Evolutionary conservation across 495 filamentous ascomycete genomes (phyloP), one percentile per base, ranked within the genome.

Genomic region (Aspergillus taichungensis): DNA sequence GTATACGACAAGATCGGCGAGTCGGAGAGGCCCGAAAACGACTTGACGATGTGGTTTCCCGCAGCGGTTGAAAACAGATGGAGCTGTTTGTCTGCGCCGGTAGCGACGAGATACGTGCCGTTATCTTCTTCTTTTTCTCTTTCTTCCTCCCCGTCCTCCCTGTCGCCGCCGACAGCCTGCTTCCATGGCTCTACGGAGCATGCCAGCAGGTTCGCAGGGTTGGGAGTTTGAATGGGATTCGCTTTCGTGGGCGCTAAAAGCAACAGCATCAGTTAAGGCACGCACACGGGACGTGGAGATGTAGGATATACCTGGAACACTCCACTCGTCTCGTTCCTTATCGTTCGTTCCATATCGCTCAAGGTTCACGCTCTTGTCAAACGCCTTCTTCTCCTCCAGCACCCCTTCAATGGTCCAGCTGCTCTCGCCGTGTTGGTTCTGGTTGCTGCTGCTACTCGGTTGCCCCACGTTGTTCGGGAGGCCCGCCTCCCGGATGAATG

Each of bases 321-420:
- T 68, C 73, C 79, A 82, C 8, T 56, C 53, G 10, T 55, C 53
- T 27, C 69, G 62, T 12, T 64, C 55, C 39, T 73, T 61, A 6
- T 59, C 53, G 8, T 49, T 42, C 3, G 57, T 63, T 18, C 46
- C 71, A 69, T 50, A 74, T 47, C 62, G 78, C 55, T 85, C 82
- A 49, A 82, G 78, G 2, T 62, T 57, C 18, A 73, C 50, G 31
- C 60, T 77, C 13, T 79, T 53, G 51, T 86, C 83, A 46, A 76
- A 86, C 0, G 64, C 59, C 48, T 72, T 72, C 61, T 85, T 86
- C 59, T 85, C 82, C 38, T 82, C 72, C 32, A 86, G 66, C 36
- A 85, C 62, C 41, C 71, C 61, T 46, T 86, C 82, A 37, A 86
- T 71, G 8, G 82, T 83, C 53, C 82, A 64, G 37, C 69, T 67